Evolutionary conservation across 257 asterid species (phyloP), one percentile per base, ranked within the genome.

Genomic region (Fraxinus pennsylvanica): DNA sequence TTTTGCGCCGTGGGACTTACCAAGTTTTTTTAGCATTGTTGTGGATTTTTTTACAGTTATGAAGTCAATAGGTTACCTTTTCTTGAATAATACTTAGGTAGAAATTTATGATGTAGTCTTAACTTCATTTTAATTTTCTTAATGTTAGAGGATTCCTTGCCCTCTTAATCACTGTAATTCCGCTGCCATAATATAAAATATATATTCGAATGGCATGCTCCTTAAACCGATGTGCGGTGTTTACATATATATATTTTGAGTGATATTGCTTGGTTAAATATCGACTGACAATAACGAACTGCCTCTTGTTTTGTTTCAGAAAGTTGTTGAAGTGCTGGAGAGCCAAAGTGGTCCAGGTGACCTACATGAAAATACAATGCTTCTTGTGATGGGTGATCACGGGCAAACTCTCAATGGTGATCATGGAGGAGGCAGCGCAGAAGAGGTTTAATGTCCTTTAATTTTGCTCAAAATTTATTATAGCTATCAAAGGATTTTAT

Each of bases 351-450:
- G 91, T 78, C 91, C 94, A 17, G 99, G 98, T 75, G 96, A 94
- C 82, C 80, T 89, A 78, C 99, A 94, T 84, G 97, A 94, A 84
- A 92, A 92, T 73, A 91, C 99, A 45, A 81, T 94, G 96, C 98
- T 94, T 83, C 91, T 94, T 83, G 98, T 94, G 71, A 94, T 94
- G 99, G 99, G 99, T 61, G 99, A 94, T 88, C 99, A 94, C 47
- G 99, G 99, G 82, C 99, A 94, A 85, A 94, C 99, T 75, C 72
- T 92, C 70, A 94, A 94, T 76, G 98, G 99, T 45, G 98, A 92
- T 84, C 99, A 94, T 80, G 99, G 99, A 17, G 97, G 99, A 79
- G 99, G 97, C 84, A 87, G 92, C 83, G 88, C 96, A 14, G 99
- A 94, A 83, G 99, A 94, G 98, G 98, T 94, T 29, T 36, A 14